Percentiles rank a stretch among this genome's conserved stretches.
Conservation (phyloP, 192 early-diverging fungal genomes). For the Nowakowskiella sp. region DNA sequence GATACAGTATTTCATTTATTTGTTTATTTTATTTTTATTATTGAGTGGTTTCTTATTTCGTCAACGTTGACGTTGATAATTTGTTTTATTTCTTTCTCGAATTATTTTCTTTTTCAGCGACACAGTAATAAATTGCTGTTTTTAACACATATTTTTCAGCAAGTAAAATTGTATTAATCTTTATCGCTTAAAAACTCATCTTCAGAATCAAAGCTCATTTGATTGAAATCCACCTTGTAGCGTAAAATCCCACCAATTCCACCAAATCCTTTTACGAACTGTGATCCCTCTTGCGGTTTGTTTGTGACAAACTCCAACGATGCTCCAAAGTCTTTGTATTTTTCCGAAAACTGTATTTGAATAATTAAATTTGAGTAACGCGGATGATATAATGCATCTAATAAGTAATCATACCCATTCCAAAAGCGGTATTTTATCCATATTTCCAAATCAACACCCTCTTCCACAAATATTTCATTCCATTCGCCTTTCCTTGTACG, state of each 20-base stretch:
- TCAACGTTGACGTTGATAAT: too few species aligned
- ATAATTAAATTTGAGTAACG: not conserved
- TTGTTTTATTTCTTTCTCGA: too few species aligned
- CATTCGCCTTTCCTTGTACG: slow-evolving; percentile 83
- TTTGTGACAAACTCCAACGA: slow-evolving; percentile 93
- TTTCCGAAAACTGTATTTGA: slow-evolving; percentile 65
- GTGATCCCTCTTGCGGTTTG: slow-evolving; percentile 88
- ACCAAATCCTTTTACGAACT: slow-evolving; percentile 98
- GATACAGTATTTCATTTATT: too few species aligned
- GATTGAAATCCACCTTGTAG: slow-evolving; percentile 66
- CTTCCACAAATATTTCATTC: slow-evolving; percentile 60
- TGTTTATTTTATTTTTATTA: too few species aligned
- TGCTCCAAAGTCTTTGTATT: slow-evolving; percentile 96
- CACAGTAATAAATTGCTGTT: too few species aligned
- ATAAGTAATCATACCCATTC: slow-evolving; percentile 68
- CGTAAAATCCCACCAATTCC: slow-evolving; percentile 94
- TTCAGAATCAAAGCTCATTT: slow-evolving; percentile 38
- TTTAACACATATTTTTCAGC: too few species aligned
- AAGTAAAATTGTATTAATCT: too few species aligned
- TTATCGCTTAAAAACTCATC: slow-evolving; percentile 45
- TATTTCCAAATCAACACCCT: slow-evolving; percentile 72
- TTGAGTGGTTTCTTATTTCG: too few species aligned
- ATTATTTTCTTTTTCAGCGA: too few species aligned
- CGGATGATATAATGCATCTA: not conserved
- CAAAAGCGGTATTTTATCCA: slow-evolving; percentile 72